Conservation (phyloP, 805 yeast species). For the Lachancea lanzarotensis region DNA sequence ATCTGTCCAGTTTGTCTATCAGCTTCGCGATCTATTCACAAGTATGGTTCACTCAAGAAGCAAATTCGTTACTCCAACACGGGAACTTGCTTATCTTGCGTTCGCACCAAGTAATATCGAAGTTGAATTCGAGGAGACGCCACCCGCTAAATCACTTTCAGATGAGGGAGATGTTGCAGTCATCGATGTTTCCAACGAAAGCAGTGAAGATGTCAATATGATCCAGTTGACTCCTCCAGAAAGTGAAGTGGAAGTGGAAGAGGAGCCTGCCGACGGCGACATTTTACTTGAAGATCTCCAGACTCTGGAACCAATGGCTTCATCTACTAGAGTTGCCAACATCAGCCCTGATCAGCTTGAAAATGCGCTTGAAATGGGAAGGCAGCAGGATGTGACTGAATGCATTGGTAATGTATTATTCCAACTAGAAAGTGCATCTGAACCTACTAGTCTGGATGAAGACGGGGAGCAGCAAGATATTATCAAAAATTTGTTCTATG, state of each 20-base stretch:
- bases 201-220: constrained; percentile 2
- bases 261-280: not conserved
- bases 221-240: not conserved
- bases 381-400: constrained; percentile 97
- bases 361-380: constrained; percentile 69
- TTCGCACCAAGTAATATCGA: constrained; percentile 65
- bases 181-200: constrained; percentile 4
- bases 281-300: not conserved
- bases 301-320: constrained; percentile 6
- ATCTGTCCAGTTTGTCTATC: constrained; percentile 73
- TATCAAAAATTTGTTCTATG: constrained; percentile 75
- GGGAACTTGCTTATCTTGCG: constrained; percentile 82
- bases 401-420: constrained; percentile 90
- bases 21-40: constrained; percentile 59
- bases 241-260: not conserved
- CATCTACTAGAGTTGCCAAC: constrained; percentile 29
- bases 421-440: constrained; percentile 83
- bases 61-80: constrained; percentile 71
- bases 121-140: constrained; percentile 45
- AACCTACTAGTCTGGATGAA: constrained; percentile 55
- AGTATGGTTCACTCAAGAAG: constrained; percentile 58
- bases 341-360: constrained; percentile 57
- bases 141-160: constrained; percentile 9
- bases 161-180: constrained; percentile 1
- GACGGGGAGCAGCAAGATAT: constrained; percentile 82